phyloP scores from a whole-genome alignment of 1,139 yeast species.

The Pichia sp. region DNA sequence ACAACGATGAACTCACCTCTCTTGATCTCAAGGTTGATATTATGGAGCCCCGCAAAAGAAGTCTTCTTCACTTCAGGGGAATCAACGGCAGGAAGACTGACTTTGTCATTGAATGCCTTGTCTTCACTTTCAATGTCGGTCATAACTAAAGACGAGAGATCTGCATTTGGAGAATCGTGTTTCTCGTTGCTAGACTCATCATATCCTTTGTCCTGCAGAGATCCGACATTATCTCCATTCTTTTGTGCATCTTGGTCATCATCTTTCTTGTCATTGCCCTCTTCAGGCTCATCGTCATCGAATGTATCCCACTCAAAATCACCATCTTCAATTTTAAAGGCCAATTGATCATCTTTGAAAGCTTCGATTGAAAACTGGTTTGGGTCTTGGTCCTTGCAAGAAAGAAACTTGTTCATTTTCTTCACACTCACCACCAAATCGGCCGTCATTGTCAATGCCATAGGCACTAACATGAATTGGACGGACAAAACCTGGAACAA shows the following conservation, averaged over 20 bases:
- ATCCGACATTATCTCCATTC: not conserved
- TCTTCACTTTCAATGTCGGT: conserved; percentile 4
- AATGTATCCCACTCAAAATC: conserved; percentile 44
- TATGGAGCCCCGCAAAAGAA: conserved; percentile 40
- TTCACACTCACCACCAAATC: conserved; percentile 44
- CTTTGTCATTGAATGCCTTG: not conserved
- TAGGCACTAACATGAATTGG: conserved; percentile 59
- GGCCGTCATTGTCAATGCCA: conserved; percentile 46
- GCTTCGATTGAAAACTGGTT: conserved; percentile 13
- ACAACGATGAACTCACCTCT: conserved; percentile 60
- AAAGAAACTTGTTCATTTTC: conserved; percentile 38
- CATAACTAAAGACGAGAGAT: not conserved
- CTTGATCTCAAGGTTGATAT: conserved; percentile 41
- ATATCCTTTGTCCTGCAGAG: not conserved
- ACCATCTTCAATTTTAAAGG: conserved; percentile 37
- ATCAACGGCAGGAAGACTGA: not conserved
- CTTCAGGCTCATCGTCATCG: conserved; percentile 29
- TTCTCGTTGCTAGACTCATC: not conserved
- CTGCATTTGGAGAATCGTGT: not conserved
- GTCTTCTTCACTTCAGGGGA: conserved; percentile 8
- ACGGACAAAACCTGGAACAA: conserved; percentile 59
- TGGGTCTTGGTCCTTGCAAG: conserved; percentile 20
- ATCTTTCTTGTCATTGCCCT: conserved; percentile 19
- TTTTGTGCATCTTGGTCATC: not conserved
- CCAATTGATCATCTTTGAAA: conserved; percentile 19